These are phyloP conservation scores for Sphaerulina vaccinii DNA, from an alignment of 2,329 filamentous ascomycete genomes.

Conservation along the genomic window DNA sequence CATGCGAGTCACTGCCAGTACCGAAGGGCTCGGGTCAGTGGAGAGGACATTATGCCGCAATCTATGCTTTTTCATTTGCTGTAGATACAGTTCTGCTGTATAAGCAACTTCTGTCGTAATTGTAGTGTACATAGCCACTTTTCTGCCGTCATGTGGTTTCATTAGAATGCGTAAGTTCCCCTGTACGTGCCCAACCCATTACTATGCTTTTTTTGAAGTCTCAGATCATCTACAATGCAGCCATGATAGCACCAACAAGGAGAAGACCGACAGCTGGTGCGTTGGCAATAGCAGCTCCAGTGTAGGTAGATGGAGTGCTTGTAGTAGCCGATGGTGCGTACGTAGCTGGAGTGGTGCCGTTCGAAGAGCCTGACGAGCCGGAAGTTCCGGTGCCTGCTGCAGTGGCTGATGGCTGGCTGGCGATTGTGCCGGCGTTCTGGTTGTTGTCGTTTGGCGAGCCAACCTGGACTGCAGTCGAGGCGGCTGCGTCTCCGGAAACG, in stretches of 20 bases:
- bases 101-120: background rate
- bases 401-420: background rate
- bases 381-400: background rate
- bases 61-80: background rate
- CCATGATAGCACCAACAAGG: conserved; percentile 8
- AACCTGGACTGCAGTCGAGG: background rate
- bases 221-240: background rate
- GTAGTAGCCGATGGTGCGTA: background rate
- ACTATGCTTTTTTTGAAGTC: background rate
- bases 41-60: background rate
- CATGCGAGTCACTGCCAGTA: no score
- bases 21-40: no score
- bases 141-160: background rate
- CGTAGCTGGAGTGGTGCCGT: background rate
- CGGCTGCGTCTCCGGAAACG: background rate
- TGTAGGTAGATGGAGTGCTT: conserved; percentile 3
- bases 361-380: background rate
- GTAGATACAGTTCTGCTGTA: background rate
- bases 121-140: background rate
- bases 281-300: conserved; percentile 5
- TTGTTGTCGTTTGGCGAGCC: conserved; percentile 7
- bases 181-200: background rate
- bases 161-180: background rate
- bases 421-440: conserved; percentile 5
- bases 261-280: conserved; percentile 9